Percentiles rank a stretch among this genome's conserved stretches.
phyloP scores from a whole-genome alignment of 2,329 filamentous ascomycete genomes.

The Colletotrichum camelliae region DNA sequence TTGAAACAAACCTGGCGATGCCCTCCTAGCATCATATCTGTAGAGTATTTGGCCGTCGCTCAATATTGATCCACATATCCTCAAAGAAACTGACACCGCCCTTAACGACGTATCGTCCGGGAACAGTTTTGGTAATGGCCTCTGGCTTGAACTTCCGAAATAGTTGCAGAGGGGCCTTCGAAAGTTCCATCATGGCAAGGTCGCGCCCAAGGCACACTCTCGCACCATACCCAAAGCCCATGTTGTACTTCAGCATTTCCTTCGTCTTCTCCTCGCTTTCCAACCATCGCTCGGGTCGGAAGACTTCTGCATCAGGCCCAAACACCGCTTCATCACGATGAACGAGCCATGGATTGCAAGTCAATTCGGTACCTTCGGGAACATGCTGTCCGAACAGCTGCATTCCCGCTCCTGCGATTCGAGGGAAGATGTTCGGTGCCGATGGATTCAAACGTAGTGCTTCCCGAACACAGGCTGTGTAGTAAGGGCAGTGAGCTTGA shows the following conservation, averaged over 20 bases:
- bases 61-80: slow-evolving; percentile 42
- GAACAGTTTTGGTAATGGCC: slow-evolving; percentile 31
- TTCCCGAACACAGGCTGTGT: slow-evolving; percentile 55
- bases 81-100: slow-evolving; percentile 47
- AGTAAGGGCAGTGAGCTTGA: slow-evolving; percentile 47
- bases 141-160: slow-evolving; percentile 41
- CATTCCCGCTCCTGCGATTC: slow-evolving; percentile 39
- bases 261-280: slow-evolving; percentile 41
- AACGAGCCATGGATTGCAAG: slow-evolving; percentile 35
- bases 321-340: slow-evolving; percentile 48
- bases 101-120: slow-evolving; percentile 42
- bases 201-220: slow-evolving; percentile 53
- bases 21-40: background rate
- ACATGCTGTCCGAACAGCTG: slow-evolving; percentile 35
- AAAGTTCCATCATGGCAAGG: slow-evolving; percentile 59
- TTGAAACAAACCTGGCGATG: too few relatives aligned
- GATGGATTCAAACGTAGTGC: slow-evolving; percentile 55
- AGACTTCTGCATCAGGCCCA: slow-evolving; percentile 46
- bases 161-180: slow-evolving; percentile 49
- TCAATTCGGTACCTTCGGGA: slow-evolving; percentile 46
- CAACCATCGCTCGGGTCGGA: slow-evolving; percentile 56
- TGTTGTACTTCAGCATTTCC: slow-evolving; percentile 50
- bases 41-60: slow-evolving; percentile 4
- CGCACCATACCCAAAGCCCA: slow-evolving; percentile 55
- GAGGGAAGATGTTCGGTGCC: slow-evolving; percentile 55